These are phyloP conservation scores for Aphanomyces astaci DNA, from an alignment of 352 stramenopile genomes.

Conservation along the genomic window DNA sequence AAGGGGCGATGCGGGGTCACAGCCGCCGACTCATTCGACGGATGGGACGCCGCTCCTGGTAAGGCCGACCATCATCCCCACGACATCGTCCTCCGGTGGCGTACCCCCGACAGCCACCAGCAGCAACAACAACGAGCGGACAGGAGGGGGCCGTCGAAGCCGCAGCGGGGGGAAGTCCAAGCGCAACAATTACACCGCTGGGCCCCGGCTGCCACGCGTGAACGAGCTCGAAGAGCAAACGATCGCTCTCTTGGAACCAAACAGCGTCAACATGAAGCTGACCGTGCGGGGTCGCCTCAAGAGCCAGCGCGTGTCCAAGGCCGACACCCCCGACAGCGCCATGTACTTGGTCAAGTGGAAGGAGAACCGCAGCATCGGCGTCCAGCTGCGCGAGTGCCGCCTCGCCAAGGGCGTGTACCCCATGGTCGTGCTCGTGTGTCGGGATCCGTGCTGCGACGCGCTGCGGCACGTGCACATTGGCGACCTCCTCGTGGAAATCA, in stretches of 20 bases:
- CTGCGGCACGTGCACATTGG: constrained; percentile 78
- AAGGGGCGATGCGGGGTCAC: too few species aligned
- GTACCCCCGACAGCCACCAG: constrained; percentile 28
- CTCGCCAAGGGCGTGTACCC: constrained; percentile 71
- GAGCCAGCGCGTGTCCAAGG: constrained; percentile 56
- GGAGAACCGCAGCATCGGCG: constrained; percentile 73
- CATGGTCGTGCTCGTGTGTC: constrained; percentile 73
- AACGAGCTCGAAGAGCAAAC: constrained; percentile 53
- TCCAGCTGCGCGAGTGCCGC: constrained; percentile 76
- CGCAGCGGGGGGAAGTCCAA: constrained; percentile 43
- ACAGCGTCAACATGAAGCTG: constrained; percentile 75
- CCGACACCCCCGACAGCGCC: constrained; percentile 71
- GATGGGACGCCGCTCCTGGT: too few species aligned
- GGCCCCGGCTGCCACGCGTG: constrained; percentile 58
- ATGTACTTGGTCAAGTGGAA: constrained; percentile 86
- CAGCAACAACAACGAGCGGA: constrained; percentile 34
- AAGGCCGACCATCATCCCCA: too few species aligned
- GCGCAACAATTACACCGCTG: constrained; percentile 52
- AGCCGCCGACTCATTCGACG: too few species aligned
- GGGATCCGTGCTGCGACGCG: constrained; percentile 72
- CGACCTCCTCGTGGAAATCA: constrained; percentile 83
- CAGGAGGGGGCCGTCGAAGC: constrained; percentile 62
- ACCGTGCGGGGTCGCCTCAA: constrained; percentile 73
- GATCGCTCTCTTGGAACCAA: constrained; percentile 66
- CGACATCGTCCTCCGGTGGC: too few species aligned